Evolutionary conservation across 306 rosid species (phyloP).

Genomic region (Acacia melanoxylon): DNA sequence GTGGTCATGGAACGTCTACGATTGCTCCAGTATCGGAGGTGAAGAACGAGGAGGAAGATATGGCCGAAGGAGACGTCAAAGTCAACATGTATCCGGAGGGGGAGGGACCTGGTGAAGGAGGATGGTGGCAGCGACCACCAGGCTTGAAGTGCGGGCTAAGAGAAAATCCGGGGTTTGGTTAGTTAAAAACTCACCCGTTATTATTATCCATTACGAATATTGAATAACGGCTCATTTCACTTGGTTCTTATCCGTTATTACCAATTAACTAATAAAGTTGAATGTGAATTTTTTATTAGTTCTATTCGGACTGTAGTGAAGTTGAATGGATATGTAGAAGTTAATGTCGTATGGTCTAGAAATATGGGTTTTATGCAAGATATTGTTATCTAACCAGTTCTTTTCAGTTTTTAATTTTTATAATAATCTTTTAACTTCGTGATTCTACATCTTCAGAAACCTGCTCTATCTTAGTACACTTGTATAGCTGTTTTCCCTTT

Average conservation of each 20-base stretch:
- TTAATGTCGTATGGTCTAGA: background rate
- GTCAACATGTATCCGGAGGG: conserved; percentile 38
- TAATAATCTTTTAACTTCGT: conserved; percentile 4
- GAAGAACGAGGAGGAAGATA: conserved; percentile 44
- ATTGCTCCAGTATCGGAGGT: conserved; percentile 43
- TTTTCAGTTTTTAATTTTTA: background rate
- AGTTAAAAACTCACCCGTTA: conserved; percentile 33
- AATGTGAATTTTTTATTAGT: conserved; percentile 15
- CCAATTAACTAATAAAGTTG: background rate
- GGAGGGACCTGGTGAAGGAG: conserved; percentile 49
- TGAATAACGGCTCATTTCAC: background rate
- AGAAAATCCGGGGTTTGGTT: conserved; percentile 76
- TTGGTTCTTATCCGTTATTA: background rate
- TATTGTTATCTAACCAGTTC: background rate
- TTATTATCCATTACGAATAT: background rate
- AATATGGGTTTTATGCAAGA: background rate
- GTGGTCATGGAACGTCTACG: conserved; percentile 42
- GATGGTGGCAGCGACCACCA: conserved; percentile 49
- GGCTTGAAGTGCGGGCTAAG: conserved; percentile 67
- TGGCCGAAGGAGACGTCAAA: conserved; percentile 45
- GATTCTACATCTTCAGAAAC: background rate
- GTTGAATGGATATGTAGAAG: background rate
- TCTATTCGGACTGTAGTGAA: background rate
- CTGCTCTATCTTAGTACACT: background rate
- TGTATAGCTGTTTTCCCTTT: background rate